Percentiles rank a stretch among this genome's conserved stretches.
phyloP scores from a whole-genome alignment of 2,329 filamentous ascomycete genomes.

The Cladobotryum protrusum region DNA sequence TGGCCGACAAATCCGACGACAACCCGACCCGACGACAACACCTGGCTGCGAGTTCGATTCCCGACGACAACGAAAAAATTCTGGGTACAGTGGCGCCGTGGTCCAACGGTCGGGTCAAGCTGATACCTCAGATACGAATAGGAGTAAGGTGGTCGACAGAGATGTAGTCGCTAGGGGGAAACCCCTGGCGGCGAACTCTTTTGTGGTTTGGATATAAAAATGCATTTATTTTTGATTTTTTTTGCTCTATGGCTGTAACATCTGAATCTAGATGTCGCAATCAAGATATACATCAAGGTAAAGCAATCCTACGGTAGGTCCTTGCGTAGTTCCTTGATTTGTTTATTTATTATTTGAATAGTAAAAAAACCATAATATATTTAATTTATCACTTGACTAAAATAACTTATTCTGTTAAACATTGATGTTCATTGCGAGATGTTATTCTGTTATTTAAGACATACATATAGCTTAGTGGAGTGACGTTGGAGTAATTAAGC shows the following conservation, averaged over 20 bases:
- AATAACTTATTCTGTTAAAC: too few species aligned
- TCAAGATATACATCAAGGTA: too few species aligned
- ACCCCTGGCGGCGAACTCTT: conserved; percentile 22
- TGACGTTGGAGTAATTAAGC: too few species aligned
- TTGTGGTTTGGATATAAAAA: conserved; percentile 12
- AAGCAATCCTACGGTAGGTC: too few species aligned
- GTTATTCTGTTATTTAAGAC: too few species aligned
- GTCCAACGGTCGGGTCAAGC: not conserved
- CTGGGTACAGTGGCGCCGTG: not conserved
- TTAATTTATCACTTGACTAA: too few species aligned
- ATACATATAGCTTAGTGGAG: too few species aligned
- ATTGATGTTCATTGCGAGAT: too few species aligned
- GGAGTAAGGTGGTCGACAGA: conserved; percentile 12
- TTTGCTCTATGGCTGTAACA: not conserved
- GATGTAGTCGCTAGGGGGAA: conserved; percentile 19
- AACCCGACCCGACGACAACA: conserved; percentile 2
- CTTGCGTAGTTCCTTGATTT: too few species aligned
- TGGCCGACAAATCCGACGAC: conserved; percentile 2
- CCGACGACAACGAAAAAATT: not conserved
- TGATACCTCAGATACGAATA: not conserved
- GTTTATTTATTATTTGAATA: too few species aligned
- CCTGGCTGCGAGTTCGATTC: conserved; percentile 15
- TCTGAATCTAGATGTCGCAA: too few species aligned
- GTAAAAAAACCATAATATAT: too few species aligned
- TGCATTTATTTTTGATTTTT: not conserved